Conservation (phyloP, 225 moss, liverwort and hornwort species). For the Pseudoscleropodium purum region DNA sequence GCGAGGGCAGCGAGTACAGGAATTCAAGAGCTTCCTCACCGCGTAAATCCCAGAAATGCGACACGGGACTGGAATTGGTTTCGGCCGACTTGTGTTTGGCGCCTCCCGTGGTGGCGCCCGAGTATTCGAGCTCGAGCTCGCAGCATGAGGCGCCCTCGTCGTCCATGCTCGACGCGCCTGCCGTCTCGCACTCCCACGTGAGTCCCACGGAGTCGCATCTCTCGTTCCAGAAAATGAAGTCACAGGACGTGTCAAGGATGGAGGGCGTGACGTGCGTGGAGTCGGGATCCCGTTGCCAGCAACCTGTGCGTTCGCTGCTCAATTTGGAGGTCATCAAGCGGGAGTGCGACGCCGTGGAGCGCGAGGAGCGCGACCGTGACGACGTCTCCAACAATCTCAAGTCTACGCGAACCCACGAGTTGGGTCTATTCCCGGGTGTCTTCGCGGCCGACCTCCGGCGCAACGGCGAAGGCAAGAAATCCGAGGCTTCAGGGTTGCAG, state of each 20-base stretch:
- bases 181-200: slow-evolving; percentile 9
- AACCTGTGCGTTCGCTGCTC: slow-evolving; percentile 37
- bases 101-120: slow-evolving; percentile 22
- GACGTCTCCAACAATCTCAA: slow-evolving; percentile 6
- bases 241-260: slow-evolving; percentile 13
- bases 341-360: slow-evolving; percentile 49
- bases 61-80: slow-evolving; percentile 14
- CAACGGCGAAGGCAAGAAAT: slow-evolving; percentile 28
- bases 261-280: slow-evolving; percentile 26
- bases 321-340: slow-evolving; percentile 45
- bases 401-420: slow-evolving; percentile 13
- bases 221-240: slow-evolving; percentile 33
- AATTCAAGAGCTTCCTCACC: slow-evolving; percentile 42
- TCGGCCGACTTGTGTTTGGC: slow-evolving; percentile 39
- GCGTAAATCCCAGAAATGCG: slow-evolving; percentile 22
- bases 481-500: slow-evolving; percentile 45
- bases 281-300: slow-evolving; percentile 29
- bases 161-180: background rate
- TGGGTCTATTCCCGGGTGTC: slow-evolving; percentile 33
- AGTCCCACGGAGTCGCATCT: slow-evolving; percentile 40
- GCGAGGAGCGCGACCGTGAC: slow-evolving; percentile 11
- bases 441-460: slow-evolving; percentile 7
- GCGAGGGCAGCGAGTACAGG: slow-evolving; percentile 38
- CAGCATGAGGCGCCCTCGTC: slow-evolving; percentile 23
- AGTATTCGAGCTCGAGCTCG: slow-evolving; percentile 43